These are phyloP conservation scores for Talaromyces sp. DNA, from an alignment of 2,329 filamentous ascomycete species.

Conservation along the genomic window DNA sequence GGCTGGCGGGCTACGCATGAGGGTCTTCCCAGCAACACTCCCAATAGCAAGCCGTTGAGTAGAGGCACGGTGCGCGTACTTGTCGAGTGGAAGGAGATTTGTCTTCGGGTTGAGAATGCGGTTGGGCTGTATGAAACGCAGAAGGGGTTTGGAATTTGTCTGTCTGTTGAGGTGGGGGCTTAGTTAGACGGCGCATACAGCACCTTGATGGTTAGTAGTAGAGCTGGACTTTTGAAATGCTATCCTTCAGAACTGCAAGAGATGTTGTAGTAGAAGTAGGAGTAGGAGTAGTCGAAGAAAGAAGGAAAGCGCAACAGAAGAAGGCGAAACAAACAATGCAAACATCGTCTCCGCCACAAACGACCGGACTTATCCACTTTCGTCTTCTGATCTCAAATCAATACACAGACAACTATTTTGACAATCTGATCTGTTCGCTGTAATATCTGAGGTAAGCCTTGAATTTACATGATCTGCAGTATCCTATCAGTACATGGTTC, in stretches of 20 bases:
- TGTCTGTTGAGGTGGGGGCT: slow-evolving; percentile 33
- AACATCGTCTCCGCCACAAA: slow-evolving; percentile 20
- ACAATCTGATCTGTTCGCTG: background rate
- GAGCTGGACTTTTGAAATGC: background rate
- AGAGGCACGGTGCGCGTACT: slow-evolving; percentile 31
- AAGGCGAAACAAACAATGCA: slow-evolving; percentile 24
- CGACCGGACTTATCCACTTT: background rate
- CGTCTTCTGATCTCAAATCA: background rate
- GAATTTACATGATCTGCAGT: background rate
- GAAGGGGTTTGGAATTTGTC: slow-evolving; percentile 35
- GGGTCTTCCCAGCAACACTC: slow-evolving; percentile 4
- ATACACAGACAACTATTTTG: background rate
- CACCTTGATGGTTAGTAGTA: background rate
- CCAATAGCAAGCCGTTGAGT: slow-evolving; percentile 18
- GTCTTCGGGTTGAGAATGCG: slow-evolving; percentile 44
- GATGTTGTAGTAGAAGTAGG: background rate
- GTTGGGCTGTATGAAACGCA: slow-evolving; percentile 48
- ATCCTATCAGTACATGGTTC: background rate
- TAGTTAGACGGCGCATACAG: slow-evolving; percentile 21
- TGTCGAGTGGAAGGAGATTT: slow-evolving; percentile 40
- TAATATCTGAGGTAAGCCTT: background rate
- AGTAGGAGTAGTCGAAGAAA: background rate
- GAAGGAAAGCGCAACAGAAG: background rate
- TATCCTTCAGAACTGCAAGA: background rate
- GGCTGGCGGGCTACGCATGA: slow-evolving; percentile 31